Evolutionary conservation across 176 grass and related monocot species (phyloP), one percentile per base, ranked within the genome.

Genomic region (Bolboschoenus planiculmis): DNA sequence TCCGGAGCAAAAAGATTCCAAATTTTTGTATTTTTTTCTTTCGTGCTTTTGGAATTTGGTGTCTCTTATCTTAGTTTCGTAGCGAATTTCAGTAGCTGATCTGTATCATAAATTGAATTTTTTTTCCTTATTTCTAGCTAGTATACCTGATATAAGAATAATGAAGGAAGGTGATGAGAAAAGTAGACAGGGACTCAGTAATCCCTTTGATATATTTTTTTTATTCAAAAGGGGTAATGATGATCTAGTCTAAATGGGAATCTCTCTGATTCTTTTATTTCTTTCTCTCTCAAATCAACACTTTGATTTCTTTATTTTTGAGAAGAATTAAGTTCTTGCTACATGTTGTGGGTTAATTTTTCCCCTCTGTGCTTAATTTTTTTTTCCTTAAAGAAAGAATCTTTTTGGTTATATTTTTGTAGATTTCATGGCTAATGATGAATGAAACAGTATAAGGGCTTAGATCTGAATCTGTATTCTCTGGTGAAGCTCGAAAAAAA

Each of bases 101-200:
- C 50, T 53, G 50, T 53, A 16, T 14, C 37, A 46, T n/a, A 9
- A 21, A 46, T 27, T 46, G 15, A 14, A 4, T 15, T 46, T n/a
- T n/a, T n/a, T n/a, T n/a, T 46, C 4, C 26, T 46, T 46, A 20
- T 67, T 64, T 39, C 14, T 37, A 36, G 6, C 6, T 7, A 11
- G 5, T 30, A 61, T 61, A 6, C 15, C 31, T 65, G 29, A 4
- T 35, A 42, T 35, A 4, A 21, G 65, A 70, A 73, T 26, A 73
- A 73, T 73, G 23, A 46, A 16, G 21, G 40, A 39, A 76, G 18
- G 44, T 50, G 71, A 51, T 47, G 71, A 76, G 44, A 31, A 76
- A 76, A 51, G 71, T 76, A 76, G 71, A 76, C 71, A 76, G 71
- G 43, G 71, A 76, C 71, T 76, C 71, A 76, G 44, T 20, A 76